Evolutionary conservation across 2,329 filamentous ascomycete genomes (phyloP), one percentile per base, ranked within the genome.

Genomic region (Neofusicoccum umdonicola): DNA sequence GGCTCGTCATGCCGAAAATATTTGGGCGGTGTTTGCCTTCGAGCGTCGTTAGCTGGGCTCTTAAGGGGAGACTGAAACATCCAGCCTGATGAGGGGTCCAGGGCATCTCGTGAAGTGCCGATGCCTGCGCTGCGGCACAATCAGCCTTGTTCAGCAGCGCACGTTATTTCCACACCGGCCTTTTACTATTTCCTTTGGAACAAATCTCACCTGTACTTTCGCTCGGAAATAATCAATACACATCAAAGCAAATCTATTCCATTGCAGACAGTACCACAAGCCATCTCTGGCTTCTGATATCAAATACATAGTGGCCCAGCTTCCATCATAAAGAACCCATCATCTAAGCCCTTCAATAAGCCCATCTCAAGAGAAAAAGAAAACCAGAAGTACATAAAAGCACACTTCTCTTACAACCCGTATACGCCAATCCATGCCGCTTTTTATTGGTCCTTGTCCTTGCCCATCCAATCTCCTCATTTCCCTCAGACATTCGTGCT

Each of bases 401-500:
- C 54, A 58, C 42, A 60, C 22, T n/a, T 47, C 41, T 47, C 15
- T 45, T 60, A 47, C 31, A 60, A 47, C 9, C 56, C 41, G 27
- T 60, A 37, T 60, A 39, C 56, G 56, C 56, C 56, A 17, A 47
- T 8, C 56, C 56, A 60, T 60, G 56, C 56, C 56, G 56, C 56
- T 60, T 60, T 60, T 60, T 47, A 2, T 15, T 50, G 5, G 27
- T 37, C 42, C 56, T 37, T 37, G 17, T n/a, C 56, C 56, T 47
- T 34, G 2, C 27, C 52, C 15, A 47, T 3, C 6, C 7, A 39
- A 4, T 12, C 15, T 19, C 5, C 11, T 11, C 13, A 15, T 22
- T 22, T n/a, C 47, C 31, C 22, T 61, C 12, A 65, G 35, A 60
- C 56, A 19, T 45, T 65, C 70, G 74, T 78, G 71, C 76, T 78